Conservation (phyloP, 2,329 filamentous ascomycete genomes). For the Pseudopyricularia cyperi region DNA sequence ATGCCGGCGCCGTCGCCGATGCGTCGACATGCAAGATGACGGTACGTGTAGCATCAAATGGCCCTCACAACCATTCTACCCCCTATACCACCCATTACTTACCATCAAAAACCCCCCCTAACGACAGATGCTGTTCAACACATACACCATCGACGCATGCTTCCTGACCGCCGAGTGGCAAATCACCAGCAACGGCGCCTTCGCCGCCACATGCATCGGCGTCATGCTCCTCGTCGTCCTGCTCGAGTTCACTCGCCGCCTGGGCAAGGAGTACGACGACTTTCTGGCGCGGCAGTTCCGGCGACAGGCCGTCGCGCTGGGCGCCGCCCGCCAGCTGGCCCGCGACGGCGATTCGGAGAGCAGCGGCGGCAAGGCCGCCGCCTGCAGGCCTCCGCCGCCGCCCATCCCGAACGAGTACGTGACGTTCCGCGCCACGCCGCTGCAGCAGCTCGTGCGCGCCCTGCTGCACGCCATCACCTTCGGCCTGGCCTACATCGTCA, state of each 20-base stretch:
- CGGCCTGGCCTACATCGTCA: slow-evolving; percentile 28
- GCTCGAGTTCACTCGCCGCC: slow-evolving; percentile 25
- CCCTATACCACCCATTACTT: neutral
- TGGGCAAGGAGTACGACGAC: slow-evolving; percentile 28
- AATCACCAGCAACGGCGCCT: slow-evolving; percentile 23
- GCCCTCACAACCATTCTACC: neutral
- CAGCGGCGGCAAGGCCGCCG: slow-evolving; percentile 2
- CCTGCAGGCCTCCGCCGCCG: slow-evolving; percentile 6
- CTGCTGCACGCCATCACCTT: slow-evolving; percentile 25
- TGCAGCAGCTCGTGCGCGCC: slow-evolving; percentile 26
- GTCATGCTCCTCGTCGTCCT: slow-evolving; percentile 24
- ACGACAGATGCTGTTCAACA: slow-evolving; percentile 30
- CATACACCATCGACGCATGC: slow-evolving; percentile 27
- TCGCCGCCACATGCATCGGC: slow-evolving; percentile 30
- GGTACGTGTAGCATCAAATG: neutral
- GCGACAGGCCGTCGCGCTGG: slow-evolving; percentile 10
- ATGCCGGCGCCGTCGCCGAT: neutral
- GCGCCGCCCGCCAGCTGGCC: slow-evolving; percentile 13
- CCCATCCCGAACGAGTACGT: slow-evolving; percentile 9
- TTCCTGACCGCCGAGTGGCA: slow-evolving; percentile 27
- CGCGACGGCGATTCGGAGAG: slow-evolving; percentile 3
- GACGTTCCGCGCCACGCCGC: slow-evolving; percentile 23
- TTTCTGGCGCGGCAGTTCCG: slow-evolving; percentile 13
- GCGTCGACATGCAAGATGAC: neutral
- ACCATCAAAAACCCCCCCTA: neutral